Conservation (phyloP, 805 yeast species). For the Torulaspora franciscae region DNA sequence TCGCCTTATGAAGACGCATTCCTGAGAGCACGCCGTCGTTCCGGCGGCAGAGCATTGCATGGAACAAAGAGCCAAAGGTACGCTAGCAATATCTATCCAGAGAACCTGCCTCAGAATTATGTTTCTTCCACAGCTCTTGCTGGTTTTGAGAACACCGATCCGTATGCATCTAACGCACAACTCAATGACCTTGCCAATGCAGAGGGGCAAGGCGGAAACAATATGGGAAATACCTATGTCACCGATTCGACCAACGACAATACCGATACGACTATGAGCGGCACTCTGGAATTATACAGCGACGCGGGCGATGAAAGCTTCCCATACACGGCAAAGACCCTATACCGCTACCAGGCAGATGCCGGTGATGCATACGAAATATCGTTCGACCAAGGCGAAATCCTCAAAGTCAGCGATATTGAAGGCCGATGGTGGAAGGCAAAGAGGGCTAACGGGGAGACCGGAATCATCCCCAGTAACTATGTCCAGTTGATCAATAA, state of each 20-base stretch:
- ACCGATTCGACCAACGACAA: constrained; percentile 31
- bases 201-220: not conserved
- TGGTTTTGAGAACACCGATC: constrained; percentile 53
- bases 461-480: constrained; percentile 94
- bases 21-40: constrained; percentile 27
- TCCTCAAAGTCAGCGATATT: constrained; percentile 86
- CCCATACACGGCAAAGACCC: constrained; percentile 80
- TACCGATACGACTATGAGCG: constrained; percentile 36
- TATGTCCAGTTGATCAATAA: constrained; percentile 68
- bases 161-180: constrained; percentile 11
- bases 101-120: constrained; percentile 30
- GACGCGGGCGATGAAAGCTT: constrained; percentile 42
- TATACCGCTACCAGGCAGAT: constrained; percentile 82
- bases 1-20: constrained; percentile 32
- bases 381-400: constrained; percentile 83
- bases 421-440: constrained; percentile 99
- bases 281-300: constrained; percentile 35
- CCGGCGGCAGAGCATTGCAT: constrained; percentile 7
- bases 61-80: constrained; percentile 14
- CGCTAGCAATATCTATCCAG: constrained; percentile 15
- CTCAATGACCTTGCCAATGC: constrained; percentile 8
- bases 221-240: constrained; percentile 23
- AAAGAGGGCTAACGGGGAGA: constrained; percentile 79
- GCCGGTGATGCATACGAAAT: constrained; percentile 92
- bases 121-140: constrained; percentile 52